These are phyloP conservation scores for Lagenidium sp. DNA, from an alignment of 352 stramenopile species.

Conservation along the genomic window DNA sequence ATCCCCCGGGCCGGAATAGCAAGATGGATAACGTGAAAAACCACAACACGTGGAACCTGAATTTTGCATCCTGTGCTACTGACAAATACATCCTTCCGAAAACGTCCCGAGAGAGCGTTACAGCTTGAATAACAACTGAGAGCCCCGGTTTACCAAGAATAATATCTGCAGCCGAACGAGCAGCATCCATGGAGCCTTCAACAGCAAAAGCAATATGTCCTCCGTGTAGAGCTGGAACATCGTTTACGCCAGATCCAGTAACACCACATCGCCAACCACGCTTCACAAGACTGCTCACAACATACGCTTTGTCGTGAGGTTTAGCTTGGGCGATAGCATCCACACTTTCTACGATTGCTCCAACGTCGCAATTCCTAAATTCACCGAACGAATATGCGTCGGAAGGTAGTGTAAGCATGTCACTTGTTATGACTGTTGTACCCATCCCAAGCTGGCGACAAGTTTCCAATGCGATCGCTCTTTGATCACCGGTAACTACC, in stretches of 20 bases:
- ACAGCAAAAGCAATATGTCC: constrained; percentile 72
- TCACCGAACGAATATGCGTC: background rate
- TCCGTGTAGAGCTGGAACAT: constrained; percentile 59
- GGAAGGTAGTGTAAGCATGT: background rate
- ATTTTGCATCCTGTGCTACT: constrained; percentile 91
- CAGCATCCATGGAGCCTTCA: constrained; percentile 82
- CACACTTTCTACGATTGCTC: constrained; percentile 77
- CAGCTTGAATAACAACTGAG: constrained; percentile 86
- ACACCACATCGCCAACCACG: constrained; percentile 69
- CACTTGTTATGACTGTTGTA: constrained; percentile 51
- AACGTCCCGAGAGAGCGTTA: constrained; percentile 88
- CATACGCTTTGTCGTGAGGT: constrained; percentile 89
- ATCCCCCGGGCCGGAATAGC: constrained; percentile 75
- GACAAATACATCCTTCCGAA: constrained; percentile 94
- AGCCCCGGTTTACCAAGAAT: constrained; percentile 91
- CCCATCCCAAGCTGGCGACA: constrained; percentile 89
- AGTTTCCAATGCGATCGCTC: constrained; percentile 91
- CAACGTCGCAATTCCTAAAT: background rate
- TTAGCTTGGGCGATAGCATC: constrained; percentile 94
- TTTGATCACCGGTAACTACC: constrained; percentile 96
- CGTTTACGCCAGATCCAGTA: constrained; percentile 69
- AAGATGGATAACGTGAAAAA: constrained; percentile 93
- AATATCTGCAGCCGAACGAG: constrained; percentile 89
- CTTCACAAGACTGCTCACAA: constrained; percentile 81
- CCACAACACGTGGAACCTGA: constrained; percentile 87